Evolutionary conservation across 129 eudicot species (phyloP).

Genomic region (Gnaphalium uliginosum): DNA sequence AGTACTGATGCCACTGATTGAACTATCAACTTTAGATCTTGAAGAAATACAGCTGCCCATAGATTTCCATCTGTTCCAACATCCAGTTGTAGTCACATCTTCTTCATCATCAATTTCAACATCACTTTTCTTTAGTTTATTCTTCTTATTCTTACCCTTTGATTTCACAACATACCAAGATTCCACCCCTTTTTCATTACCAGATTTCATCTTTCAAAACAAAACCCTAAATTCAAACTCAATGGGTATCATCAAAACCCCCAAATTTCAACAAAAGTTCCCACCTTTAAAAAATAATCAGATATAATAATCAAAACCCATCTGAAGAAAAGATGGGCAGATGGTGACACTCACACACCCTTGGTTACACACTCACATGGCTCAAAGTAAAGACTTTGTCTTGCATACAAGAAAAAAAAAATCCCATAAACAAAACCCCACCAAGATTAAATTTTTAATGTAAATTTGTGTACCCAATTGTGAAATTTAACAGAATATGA

Average conservation of each 20-base stretch:
- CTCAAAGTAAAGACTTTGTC: constrained; percentile 28
- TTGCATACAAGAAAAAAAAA: constrained; percentile 24
- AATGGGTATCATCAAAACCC: constrained; percentile 50
- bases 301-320: constrained; percentile 32
- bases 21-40: constrained; percentile 97
- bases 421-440: constrained; percentile 20
- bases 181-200: constrained; percentile 55
- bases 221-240: constrained; percentile 46
- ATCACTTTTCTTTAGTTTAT: constrained; percentile 52
- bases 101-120: constrained; percentile 35
- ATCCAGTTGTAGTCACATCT: constrained; percentile 38
- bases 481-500: constrained; percentile 16
- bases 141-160: constrained; percentile 61
- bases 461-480: constrained; percentile 22
- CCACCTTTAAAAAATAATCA: constrained; percentile 1
- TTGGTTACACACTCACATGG: constrained; percentile 33
- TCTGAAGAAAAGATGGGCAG: constrained; percentile 30
- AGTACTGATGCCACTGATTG: constrained; percentile 83
- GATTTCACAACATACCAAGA: constrained; percentile 69
- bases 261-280: constrained; percentile 21
- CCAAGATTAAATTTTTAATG: constrained; percentile 32
- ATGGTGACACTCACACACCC: constrained; percentile 29
- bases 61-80: constrained; percentile 72
- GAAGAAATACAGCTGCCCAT: constrained; percentile 85
- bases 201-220: constrained; percentile 61